Evolutionary conservation across 2,329 filamentous ascomycete species (phyloP), one percentile per base, ranked within the genome.

Genomic region (Byssothecium circinans): DNA sequence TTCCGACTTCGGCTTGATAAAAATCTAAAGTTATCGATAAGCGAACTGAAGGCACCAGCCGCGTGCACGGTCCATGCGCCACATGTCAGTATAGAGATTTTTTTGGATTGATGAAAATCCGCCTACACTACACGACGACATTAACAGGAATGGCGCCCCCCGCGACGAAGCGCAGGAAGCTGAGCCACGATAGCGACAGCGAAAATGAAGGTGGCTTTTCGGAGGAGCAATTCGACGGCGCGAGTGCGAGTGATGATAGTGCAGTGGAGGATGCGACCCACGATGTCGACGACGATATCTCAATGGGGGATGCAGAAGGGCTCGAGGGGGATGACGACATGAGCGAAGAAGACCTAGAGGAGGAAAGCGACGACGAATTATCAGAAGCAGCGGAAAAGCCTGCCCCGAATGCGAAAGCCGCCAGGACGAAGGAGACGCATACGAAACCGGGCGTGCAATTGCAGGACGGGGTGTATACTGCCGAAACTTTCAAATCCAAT

Each of bases 401-500:
- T 12, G 32, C 17, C 5, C n/a, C 34, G 27, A 51, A 25, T 17
- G 14, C 33, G 34, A 49, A 42, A 15, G 30, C 23, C 8, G 27
- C 19, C 23, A 52, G 47, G 25, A 45, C 48, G 30, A 22, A 51
- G 15, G 60, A 60, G 45, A 38, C 53, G 14, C 48, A 43, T 15
- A 69, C 61, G 42, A 53, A 57, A 51, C 53, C 54, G 40, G 61
- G 62, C 30, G 45, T 56, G 30, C 58, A 53, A 18, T 57, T 61
- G 8, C 61, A 64, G 30, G 67, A 69, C 32, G 73, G 72, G 42
- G 67, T 73, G 20, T 80, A 77, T 61, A 72, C 70, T 17, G 76
- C 74, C 25, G 80, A 80, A 39, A 75, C 79, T n/a, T 85, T 81
- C 74, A 85, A 85, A 62, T 85, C 82, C 35, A 85, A 78, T 62